phyloP scores from a whole-genome alignment of 2,329 filamentous ascomycete genomes.

The Colletotrichum godetiae region DNA sequence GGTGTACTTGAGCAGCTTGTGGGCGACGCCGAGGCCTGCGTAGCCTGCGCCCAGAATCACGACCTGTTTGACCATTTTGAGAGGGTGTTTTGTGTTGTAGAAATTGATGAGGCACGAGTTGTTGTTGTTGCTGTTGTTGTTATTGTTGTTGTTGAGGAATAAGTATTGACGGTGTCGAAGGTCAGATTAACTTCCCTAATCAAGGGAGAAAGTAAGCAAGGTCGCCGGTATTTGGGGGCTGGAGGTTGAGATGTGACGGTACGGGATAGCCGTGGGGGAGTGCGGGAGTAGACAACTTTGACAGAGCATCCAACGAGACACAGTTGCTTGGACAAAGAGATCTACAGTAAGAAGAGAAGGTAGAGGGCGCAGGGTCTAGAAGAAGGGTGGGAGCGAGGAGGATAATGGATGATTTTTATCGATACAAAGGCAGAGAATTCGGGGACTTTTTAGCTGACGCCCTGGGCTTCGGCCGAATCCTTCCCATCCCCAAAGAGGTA shows the following conservation, averaged over 20 bases:
- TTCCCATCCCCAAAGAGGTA: background rate
- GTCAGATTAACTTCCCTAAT: background rate
- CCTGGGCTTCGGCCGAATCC: background rate
- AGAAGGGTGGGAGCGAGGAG: background rate
- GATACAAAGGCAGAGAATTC: conserved; percentile 14
- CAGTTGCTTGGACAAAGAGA: background rate
- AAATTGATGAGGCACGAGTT: too few relatives aligned
- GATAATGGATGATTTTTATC: conserved; percentile 21
- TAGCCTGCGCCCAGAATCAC: conserved; percentile 63
- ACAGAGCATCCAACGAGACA: background rate
- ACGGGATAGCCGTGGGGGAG: conserved; percentile 32
- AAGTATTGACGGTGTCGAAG: background rate
- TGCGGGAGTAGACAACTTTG: conserved; percentile 13
- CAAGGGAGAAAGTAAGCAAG: background rate
- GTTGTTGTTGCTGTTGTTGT: background rate
- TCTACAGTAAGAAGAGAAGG: background rate
- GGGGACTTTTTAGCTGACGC: conserved; percentile 1
- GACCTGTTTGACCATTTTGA: conserved; percentile 44
- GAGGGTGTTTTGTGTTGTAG: background rate
- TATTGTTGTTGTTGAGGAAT: background rate
- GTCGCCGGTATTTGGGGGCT: background rate
- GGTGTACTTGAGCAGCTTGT: conserved; percentile 60
- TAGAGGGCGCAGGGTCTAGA: background rate
- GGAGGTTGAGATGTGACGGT: background rate
- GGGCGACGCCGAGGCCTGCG: conserved; percentile 59